phyloP scores from a whole-genome alignment of 345 rosid genomes.

The Camelina laxa region DNA sequence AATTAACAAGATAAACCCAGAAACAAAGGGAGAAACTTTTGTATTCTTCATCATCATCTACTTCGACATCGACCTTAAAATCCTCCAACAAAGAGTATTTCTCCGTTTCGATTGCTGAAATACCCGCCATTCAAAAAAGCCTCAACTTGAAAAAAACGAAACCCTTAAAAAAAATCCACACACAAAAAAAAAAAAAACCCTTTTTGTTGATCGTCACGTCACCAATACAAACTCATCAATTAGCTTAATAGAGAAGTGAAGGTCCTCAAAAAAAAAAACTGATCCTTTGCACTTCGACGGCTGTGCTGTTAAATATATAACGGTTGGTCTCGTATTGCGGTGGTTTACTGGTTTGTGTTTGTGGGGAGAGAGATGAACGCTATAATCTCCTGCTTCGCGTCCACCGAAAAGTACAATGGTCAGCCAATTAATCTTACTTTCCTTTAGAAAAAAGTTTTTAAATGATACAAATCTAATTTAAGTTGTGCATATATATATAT shows the following conservation, averaged over 20 bases:
- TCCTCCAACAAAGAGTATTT: conserved; percentile 53
- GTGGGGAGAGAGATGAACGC: not conserved
- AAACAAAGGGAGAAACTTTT: conserved; percentile 56
- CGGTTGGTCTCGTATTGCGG: conserved; percentile 50
- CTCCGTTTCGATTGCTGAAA: conserved; percentile 35
- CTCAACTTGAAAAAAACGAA: conserved; percentile 18
- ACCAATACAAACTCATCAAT: conserved; percentile 14
- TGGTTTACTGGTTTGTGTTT: conserved; percentile 39
- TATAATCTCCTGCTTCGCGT: conserved; percentile 34
- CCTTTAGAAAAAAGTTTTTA: not conserved
- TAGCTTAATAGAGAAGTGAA: not conserved
- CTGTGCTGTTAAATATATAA: conserved; percentile 53
- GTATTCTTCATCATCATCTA: conserved; percentile 45
- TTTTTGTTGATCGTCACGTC: not conserved
- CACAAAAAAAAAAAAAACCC: not conserved
- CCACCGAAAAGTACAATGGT: not conserved
- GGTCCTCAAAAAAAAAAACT: not conserved
- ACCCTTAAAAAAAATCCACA: conserved; percentile 34
- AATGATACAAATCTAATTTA: not conserved
- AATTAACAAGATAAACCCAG: conserved; percentile 64
- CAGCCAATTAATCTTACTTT: conserved; percentile 2
- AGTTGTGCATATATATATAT: not conserved
- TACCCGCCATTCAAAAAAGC: conserved; percentile 40
- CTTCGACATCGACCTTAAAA: conserved; percentile 49
- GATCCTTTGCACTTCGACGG: conserved; percentile 40